phyloP scores from a whole-genome alignment of 106 monocot species.

The Narthecium ossifragum region DNA sequence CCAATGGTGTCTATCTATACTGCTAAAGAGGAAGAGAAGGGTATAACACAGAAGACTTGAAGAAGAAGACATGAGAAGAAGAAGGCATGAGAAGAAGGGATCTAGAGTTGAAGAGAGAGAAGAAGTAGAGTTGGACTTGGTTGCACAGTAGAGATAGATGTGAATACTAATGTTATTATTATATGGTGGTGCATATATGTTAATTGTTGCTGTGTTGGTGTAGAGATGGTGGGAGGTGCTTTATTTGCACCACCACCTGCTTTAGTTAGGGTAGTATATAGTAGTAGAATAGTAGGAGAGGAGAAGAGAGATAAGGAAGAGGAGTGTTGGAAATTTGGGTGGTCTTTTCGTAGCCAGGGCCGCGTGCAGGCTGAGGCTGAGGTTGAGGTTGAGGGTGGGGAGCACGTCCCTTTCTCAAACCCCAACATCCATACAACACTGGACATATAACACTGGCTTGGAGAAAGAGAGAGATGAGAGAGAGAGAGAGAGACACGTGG shows the following conservation, averaged over 20 bases:
- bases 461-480: background rate
- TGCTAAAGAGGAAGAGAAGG: background rate
- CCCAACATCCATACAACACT: conserved; percentile 1
- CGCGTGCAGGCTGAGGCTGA: conserved; percentile 14
- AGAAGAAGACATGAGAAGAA: background rate
- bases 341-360: conserved; percentile 5
- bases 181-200: no score
- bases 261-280: background rate
- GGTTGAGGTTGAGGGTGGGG: conserved; percentile 19
- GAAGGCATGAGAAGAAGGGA: background rate
- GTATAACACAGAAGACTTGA: background rate
- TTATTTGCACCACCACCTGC: background rate
- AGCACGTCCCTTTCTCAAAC: conserved; percentile 22
- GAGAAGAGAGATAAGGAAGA: background rate
- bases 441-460: background rate
- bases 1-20: no score
- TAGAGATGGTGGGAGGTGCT: no score
- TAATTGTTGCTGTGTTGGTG: no score
- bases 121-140: background rate
- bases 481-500: background rate
- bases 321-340: conserved; percentile 6
- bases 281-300: background rate
- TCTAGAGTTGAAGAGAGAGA: background rate
- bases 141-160: no score
- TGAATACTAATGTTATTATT: no score